A percentile compares a stretch with the other conserved stretches of the same genome.
Evolutionary conservation across 495 filamentous ascomycete genomes (phyloP).

Genomic region (Cryomyces minteri): DNA sequence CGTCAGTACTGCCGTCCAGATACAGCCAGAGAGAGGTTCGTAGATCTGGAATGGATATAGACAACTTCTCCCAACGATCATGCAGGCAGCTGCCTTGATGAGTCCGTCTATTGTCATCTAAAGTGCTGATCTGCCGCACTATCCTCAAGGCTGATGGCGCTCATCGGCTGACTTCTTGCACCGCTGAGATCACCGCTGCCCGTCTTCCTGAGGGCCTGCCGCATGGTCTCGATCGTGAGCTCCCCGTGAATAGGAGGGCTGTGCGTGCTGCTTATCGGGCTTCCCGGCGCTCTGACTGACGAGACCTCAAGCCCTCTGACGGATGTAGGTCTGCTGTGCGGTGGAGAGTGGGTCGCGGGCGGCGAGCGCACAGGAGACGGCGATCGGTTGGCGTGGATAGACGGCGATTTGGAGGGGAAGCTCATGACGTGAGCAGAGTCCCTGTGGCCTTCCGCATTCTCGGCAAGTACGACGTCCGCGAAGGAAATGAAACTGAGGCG

Average conservation of each 20-base stretch:
- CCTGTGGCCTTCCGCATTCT: conserved; percentile 42
- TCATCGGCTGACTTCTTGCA: conserved; percentile 39
- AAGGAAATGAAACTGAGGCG: conserved; percentile 86
- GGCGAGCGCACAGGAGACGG: conserved; percentile 56
- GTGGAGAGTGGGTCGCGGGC: conserved; percentile 49
- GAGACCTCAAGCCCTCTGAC: conserved; percentile 32
- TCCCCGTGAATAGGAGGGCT: conserved; percentile 36
- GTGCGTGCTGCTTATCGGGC: conserved; percentile 22
- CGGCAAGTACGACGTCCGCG: conserved; percentile 82
- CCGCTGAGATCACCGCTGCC: conserved; percentile 61
- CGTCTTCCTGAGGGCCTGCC: conserved; percentile 65
- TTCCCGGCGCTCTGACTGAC: conserved; percentile 9
- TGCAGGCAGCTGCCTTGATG: too few relatives aligned
- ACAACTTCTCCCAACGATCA: too few relatives aligned
- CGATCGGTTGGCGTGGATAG: conserved; percentile 35
- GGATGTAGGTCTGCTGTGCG: conserved; percentile 46
- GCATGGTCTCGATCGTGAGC: conserved; percentile 77
- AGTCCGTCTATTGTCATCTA: too few relatives aligned
- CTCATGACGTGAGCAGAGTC: conserved; percentile 40
- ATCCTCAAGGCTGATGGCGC: conserved; percentile 31
- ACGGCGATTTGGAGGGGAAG: conserved; percentile 27
- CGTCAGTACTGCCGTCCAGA: too few relatives aligned
- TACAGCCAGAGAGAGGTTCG: too few relatives aligned
- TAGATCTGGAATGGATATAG: too few relatives aligned
- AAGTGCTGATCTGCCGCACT: conserved; percentile 6